Evolutionary conservation across 176 grass and related monocot genomes (phyloP).

Genomic region (Zea luxurians): DNA sequence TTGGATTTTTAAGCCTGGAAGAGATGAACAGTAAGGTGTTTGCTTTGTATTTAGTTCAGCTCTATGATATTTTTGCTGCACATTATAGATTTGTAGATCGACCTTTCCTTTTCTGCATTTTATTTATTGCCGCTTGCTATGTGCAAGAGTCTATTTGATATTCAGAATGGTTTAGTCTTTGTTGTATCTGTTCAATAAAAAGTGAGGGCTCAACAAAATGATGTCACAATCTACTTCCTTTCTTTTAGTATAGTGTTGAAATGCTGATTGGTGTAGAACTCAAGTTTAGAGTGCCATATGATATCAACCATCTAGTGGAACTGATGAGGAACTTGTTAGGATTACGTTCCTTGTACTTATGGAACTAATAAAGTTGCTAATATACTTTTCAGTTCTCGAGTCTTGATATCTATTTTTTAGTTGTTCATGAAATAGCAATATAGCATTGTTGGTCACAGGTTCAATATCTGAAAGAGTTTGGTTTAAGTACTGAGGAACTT

Average conservation of each 20-base stretch:
- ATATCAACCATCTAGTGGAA: neutral
- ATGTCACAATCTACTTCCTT: neutral
- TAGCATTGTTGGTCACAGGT: slow-evolving; percentile 49
- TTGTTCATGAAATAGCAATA: slow-evolving; percentile 8
- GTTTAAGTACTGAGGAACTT: slow-evolving; percentile 62
- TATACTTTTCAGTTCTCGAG: neutral
- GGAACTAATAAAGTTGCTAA: neutral
- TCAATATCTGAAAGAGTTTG: slow-evolving; percentile 86
- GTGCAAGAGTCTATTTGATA: neutral
- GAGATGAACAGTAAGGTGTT: slow-evolving; percentile 99
- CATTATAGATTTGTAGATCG: neutral
- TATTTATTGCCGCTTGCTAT: neutral
- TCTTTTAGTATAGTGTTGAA: neutral
- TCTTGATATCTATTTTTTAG: neutral
- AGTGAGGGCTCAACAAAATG: neutral
- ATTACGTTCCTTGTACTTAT: neutral
- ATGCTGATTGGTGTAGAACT: neutral
- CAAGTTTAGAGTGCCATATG: neutral
- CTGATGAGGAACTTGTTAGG: neutral
- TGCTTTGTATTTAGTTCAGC: slow-evolving; percentile 38
- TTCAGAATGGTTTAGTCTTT: neutral
- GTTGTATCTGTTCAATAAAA: neutral
- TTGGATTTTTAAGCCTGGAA: slow-evolving; percentile 81
- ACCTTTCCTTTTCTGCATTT: neutral
- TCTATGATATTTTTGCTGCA: slow-evolving; percentile 13